Base-by-base conservation (phyloP, 2,329 filamentous ascomycete genomes). In the Neofusicoccum umdonicola region DNA sequence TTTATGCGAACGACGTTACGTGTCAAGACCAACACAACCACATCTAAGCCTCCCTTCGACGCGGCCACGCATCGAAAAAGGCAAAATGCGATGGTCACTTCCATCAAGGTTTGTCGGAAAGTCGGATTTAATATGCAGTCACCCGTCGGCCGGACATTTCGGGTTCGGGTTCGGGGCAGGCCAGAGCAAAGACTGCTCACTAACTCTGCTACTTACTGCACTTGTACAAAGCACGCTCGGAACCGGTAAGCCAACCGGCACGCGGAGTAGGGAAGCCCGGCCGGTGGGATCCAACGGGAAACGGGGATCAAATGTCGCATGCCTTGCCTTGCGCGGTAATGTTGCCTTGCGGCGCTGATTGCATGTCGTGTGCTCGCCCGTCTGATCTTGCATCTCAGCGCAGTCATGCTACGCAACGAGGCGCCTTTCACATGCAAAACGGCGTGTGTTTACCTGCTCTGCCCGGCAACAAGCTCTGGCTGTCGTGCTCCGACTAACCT, bases 1-100 rank as follows among this genome's bases (percentile, higher is more conserved):
- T 45, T 58, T 58, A 58, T 58, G 56, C 56, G 56, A 47, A 58
- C 56, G 56, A 45, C 56, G 41, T 58, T 58, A 58, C 56, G 56
- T 58, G 56, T 45, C 56, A 58, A 35, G 42, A 58, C 27, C 12
- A 8, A 41, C 41, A 58, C 41, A n/a, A 35, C n/a, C 37, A 45
- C 27, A 19, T 58, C 56, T 58, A 47, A 58, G 56, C 56, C 56
- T 58, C 56, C n/a, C 13, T n/a, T 47, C 41, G 41, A 45, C 56
- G 13, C 27, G 56, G 41, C 27, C 56, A 27, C 41, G 22, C 41
- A 15, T 19, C 15, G 19, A 35, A 45, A 58, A 31, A 44, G 19
- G 27, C 56, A 47, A 47, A 35, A 58, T 37, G 56, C 42, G 41
- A 37, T 57, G 35, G 37, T 39, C 35, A 19, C 39, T 57, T 27